A percentile compares a stretch with the other conserved stretches of the same genome.
These are phyloP conservation scores for Saussurea involucrata DNA, from an alignment of 129 eudicot species.

Conservation along the genomic window DNA sequence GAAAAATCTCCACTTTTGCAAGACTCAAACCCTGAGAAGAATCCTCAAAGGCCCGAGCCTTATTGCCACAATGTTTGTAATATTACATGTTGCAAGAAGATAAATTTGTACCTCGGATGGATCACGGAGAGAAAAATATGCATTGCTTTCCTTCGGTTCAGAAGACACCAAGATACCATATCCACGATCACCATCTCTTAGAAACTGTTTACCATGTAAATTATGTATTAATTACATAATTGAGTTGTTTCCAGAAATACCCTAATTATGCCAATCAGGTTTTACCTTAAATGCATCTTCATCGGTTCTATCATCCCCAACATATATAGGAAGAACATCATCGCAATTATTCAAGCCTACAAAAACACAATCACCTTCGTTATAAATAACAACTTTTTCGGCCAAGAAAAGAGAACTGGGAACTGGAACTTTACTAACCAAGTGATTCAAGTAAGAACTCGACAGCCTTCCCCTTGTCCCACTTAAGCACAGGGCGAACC, in stretches of 20 bases:
- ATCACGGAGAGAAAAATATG: constrained; percentile 80
- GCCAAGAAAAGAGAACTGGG: not conserved
- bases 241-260: not conserved
- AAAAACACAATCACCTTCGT: constrained; percentile 17
- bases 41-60: too few species aligned
- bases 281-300: constrained; percentile 97
- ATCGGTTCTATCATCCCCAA: constrained; percentile 94
- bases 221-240: not conserved
- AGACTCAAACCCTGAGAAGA: too few species aligned
- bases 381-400: not conserved
- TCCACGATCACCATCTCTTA: constrained; percentile 70
- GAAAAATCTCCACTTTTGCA: too few species aligned
- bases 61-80: not conserved
- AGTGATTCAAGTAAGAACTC: constrained; percentile 86
- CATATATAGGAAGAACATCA: constrained; percentile 83
- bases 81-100: not conserved
- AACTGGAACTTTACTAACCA: constrained; percentile 45
- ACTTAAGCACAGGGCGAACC: constrained; percentile 85
- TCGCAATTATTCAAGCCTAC: constrained; percentile 70
- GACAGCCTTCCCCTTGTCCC: constrained; percentile 98
- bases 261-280: not conserved
- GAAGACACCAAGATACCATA: constrained; percentile 83
- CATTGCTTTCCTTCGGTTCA: constrained; percentile 76
- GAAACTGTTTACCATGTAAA: constrained; percentile 38
- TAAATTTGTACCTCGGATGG: constrained; percentile 71